phyloP scores from a whole-genome alignment of 2,329 filamentous ascomycete species.

The Fusarium hainanense region DNA sequence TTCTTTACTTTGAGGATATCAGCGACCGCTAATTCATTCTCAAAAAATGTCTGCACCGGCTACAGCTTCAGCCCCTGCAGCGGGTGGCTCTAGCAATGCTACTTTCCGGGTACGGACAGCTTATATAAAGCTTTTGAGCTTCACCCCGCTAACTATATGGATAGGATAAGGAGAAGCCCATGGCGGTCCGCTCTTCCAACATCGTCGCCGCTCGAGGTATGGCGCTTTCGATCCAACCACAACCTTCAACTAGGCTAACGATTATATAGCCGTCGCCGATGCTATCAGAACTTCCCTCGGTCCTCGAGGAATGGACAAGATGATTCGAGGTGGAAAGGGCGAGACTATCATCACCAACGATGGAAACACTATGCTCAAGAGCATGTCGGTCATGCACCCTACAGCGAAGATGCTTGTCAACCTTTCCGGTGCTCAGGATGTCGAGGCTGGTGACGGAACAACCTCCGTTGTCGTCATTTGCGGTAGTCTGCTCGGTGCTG shows the following conservation, averaged over 20 bases:
- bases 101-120: slow-evolving; percentile 65
- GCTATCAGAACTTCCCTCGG: slow-evolving; percentile 96
- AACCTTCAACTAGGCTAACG: slow-evolving; percentile 27
- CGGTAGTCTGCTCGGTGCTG: slow-evolving; percentile 91
- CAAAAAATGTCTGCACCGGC: slow-evolving; percentile 57
- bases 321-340: slow-evolving; percentile 97
- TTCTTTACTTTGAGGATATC: slow-evolving; percentile 42
- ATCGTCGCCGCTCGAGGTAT: slow-evolving; percentile 96
- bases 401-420: slow-evolving; percentile 99
- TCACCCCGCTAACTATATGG: slow-evolving; percentile 52
- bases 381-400: slow-evolving; percentile 99
- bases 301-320: slow-evolving; percentile 98
- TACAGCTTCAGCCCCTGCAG: slow-evolving; percentile 46
- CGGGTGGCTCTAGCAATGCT: slow-evolving; percentile 60
- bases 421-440: slow-evolving; percentile 95
- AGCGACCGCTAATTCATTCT: slow-evolving; percentile 46
- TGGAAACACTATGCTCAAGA: slow-evolving; percentile 98
- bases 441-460: slow-evolving; percentile 97
- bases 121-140: slow-evolving; percentile 50
- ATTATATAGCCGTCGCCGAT: slow-evolving; percentile 84
- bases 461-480: slow-evolving; percentile 98
- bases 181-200: slow-evolving; percentile 94
- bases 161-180: slow-evolving; percentile 95
- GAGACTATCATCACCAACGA: slow-evolving; percentile 99
- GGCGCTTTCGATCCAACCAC: slow-evolving; percentile 33